A percentile compares a stretch with the other conserved stretches of the same genome.
phyloP scores from a whole-genome alignment of 2,329 filamentous ascomycete genomes.

The Epichloe sylvatica region DNA sequence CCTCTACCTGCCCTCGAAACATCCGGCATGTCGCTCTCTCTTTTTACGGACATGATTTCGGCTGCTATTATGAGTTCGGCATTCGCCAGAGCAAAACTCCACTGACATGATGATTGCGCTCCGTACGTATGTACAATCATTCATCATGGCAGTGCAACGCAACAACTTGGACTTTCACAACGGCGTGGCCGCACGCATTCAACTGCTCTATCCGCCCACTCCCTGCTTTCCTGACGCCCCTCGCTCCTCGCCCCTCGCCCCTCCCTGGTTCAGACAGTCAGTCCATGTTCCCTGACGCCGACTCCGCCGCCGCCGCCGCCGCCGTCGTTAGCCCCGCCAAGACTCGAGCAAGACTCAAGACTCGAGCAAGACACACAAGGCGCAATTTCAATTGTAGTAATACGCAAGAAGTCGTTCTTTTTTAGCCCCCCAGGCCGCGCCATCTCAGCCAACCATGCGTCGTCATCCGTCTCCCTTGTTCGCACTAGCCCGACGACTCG shows the following conservation, averaged over 20 bases:
- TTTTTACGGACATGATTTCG: neutral
- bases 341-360: neutral
- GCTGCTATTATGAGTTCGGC: neutral
- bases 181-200: too few relatives aligned
- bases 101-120: neutral
- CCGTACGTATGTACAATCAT: too few relatives aligned
- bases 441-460: conserved; percentile 21
- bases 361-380: neutral
- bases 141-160: too few relatives aligned
- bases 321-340: conserved; percentile 2
- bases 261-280: neutral
- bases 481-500: neutral
- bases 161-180: too few relatives aligned
- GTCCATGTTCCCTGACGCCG: neutral
- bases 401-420: neutral
- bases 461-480: conserved; percentile 16
- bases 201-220: neutral
- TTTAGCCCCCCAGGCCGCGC: conserved; percentile 12
- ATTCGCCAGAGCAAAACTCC: neutral
- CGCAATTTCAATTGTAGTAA: too few relatives aligned
- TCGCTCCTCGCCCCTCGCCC: neutral
- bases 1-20: too few relatives aligned
- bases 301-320: neutral
- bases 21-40: too few relatives aligned
- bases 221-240: neutral